These are phyloP conservation scores for Scheffersomyces titani DNA, from an alignment of 1,139 yeast species.

Conservation along the genomic window DNA sequence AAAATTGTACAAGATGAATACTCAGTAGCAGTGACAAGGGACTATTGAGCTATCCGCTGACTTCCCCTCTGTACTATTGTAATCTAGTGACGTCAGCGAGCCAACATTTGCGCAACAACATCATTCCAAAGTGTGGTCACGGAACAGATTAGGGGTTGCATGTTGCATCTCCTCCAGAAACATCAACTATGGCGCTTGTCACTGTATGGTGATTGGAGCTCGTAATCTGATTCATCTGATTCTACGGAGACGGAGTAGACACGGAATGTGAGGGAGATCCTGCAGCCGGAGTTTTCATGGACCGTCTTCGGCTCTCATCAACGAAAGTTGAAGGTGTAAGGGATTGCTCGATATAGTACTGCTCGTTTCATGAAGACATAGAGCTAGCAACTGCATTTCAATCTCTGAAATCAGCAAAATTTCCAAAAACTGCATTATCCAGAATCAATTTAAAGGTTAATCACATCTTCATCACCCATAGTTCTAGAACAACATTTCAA, in stretches of 20 bases:
- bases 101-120: neutral
- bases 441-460: neutral
- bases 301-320: neutral
- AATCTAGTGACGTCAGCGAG: neutral
- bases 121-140: neutral
- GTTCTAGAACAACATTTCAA: neutral
- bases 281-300: neutral
- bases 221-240: neutral
- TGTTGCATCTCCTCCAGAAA: neutral
- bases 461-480: no score
- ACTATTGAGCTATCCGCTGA: neutral
- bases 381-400: no score
- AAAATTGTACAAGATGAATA: neutral
- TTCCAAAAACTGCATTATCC: neutral
- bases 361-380: neutral
- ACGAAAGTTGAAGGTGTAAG: neutral
- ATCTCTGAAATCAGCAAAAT: no score
- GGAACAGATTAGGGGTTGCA: neutral
- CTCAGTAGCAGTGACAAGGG: no score
- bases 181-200: neutral
- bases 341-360: neutral
- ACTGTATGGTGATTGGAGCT: neutral
- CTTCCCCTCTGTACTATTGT: neutral
- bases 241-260: neutral
- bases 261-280: neutral